Conservation (phyloP, 225 moss, liverwort and hornwort species). For the Straminergon stramineum region DNA sequence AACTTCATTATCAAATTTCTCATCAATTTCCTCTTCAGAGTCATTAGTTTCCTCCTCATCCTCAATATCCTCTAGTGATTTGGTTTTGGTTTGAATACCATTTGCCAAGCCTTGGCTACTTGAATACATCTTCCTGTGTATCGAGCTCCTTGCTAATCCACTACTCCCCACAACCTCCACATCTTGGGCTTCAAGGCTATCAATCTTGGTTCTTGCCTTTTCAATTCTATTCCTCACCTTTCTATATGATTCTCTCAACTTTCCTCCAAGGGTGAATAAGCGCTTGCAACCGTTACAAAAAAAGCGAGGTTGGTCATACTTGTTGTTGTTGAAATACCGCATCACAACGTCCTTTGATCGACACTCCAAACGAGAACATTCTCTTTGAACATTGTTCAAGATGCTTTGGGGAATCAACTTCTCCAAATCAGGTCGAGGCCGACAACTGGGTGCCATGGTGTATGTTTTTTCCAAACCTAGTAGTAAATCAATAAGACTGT, state of each 20-base stretch:
- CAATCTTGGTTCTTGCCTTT: no score
- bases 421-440: not conserved
- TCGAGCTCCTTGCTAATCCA: not conserved
- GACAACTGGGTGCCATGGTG: not conserved
- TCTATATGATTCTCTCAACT: not conserved
- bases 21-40: not conserved
- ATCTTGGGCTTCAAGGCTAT: not conserved
- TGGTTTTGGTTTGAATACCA: not conserved
- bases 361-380: not conserved
- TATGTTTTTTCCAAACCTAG: not conserved
- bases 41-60: not conserved
- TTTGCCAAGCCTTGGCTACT: fast-evolving
- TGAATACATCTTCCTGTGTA: fast-evolving
- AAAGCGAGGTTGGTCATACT: not conserved
- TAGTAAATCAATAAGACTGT: not conserved
- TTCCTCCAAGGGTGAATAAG: not conserved
- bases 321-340: not conserved
- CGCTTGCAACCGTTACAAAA: fast-evolving
- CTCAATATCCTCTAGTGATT: not conserved
- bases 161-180: fast-evolving
- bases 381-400: not conserved
- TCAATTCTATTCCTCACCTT: fast-evolving
- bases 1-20: not conserved
- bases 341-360: not conserved
- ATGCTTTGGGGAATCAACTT: not conserved